These are phyloP conservation scores for Paxillus rubicundulus DNA, from an alignment of 768 basidiomycete species.

Conservation along the genomic window DNA sequence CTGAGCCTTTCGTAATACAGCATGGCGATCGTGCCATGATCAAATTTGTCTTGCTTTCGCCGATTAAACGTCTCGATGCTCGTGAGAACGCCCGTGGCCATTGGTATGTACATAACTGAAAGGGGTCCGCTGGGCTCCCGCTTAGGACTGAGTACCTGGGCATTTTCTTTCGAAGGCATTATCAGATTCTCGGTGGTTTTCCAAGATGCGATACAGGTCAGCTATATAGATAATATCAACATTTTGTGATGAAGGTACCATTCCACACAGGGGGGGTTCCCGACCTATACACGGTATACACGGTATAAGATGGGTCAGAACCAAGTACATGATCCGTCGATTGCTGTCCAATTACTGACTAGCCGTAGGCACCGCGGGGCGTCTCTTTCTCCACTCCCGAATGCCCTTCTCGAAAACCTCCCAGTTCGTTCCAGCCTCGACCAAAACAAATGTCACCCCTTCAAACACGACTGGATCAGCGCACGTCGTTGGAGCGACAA, in stretches of 20 bases:
- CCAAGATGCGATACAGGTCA: background rate
- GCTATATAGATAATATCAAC: background rate
- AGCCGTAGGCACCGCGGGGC: constrained; percentile 20
- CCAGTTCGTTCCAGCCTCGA: constrained; percentile 57
- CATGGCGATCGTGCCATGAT: too few relatives aligned
- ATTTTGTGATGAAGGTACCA: constrained; percentile 6
- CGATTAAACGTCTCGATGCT: too few relatives aligned
- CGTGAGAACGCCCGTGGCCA: too few relatives aligned
- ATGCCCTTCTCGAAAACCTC: constrained; percentile 71
- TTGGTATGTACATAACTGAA: too few relatives aligned
- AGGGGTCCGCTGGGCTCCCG: background rate
- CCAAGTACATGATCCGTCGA: background rate
- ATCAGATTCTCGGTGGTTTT: constrained; percentile 1
- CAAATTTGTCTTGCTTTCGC: too few relatives aligned
- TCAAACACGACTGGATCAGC: background rate
- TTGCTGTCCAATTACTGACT: constrained; percentile 3
- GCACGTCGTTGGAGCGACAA: background rate
- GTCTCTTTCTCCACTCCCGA: constrained; percentile 60
- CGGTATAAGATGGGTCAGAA: background rate
- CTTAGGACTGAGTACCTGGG: too few relatives aligned
- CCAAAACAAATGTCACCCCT: constrained; percentile 85
- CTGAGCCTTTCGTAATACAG: too few relatives aligned
- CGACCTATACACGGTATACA: background rate
- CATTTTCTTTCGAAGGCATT: background rate
- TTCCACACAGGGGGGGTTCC: background rate